Percentiles rank a stretch among this genome's conserved stretches.
Evolutionary conservation across 805 yeast species (phyloP).

Genomic region (Candida coquimbonensis): DNA sequence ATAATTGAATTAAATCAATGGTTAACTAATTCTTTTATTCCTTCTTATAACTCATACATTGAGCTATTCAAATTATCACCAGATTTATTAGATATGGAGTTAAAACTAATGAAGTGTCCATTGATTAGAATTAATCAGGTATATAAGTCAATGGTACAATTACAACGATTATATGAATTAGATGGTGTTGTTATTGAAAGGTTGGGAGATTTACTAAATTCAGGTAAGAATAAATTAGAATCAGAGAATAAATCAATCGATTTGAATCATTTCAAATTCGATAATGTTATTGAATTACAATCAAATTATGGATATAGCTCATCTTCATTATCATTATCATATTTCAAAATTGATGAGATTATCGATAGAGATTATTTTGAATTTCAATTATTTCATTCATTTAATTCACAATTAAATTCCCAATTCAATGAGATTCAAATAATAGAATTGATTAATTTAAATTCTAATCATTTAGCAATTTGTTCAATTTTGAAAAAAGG

Average conservation of each 20-base stretch:
- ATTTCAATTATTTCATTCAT: conserved; percentile 9
- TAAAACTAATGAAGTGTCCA: conserved; percentile 6
- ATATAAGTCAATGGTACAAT: background rate
- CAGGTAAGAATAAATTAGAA: conserved; percentile 18
- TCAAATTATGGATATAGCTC: background rate
- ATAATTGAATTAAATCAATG: conserved; percentile 4
- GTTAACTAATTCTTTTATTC: conserved; percentile 4
- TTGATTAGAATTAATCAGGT: conserved; percentile 8
- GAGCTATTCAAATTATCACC: background rate
- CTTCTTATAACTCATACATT: background rate
- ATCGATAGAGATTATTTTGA: conserved; percentile 22
- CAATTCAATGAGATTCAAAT: conserved; percentile 3
- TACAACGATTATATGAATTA: background rate
- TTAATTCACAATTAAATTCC: too few relatives aligned
- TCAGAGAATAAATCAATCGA: conserved; percentile 16
- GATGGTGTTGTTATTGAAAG: background rate
- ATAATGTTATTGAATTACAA: conserved; percentile 11
- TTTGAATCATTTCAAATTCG: conserved; percentile 14
- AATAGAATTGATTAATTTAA: conserved; percentile 16
- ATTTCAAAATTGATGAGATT: conserved; percentile 15
- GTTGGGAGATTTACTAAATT: background rate
- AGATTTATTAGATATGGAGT: conserved; percentile 8
- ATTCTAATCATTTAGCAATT: conserved; percentile 15
- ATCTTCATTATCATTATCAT: conserved; percentile 6
- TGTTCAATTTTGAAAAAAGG: conserved; percentile 20